These are phyloP conservation scores for Talaromyces stipitatus DNA, from an alignment of 495 filamentous ascomycete genomes.

Conservation along the genomic window DNA sequence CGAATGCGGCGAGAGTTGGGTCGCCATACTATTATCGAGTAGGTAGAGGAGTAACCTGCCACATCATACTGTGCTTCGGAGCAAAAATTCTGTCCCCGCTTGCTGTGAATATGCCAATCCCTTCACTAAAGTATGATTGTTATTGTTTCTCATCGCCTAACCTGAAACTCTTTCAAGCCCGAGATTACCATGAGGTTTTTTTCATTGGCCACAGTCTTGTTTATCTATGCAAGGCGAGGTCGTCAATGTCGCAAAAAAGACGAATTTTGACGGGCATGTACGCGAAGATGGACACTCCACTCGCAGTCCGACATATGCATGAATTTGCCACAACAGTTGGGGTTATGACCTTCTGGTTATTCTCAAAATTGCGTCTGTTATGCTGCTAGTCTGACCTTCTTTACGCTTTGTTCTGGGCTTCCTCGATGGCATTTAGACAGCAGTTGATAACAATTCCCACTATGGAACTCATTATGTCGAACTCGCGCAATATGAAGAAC, in stretches of 20 bases:
- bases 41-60: not conserved
- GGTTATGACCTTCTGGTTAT: not conserved
- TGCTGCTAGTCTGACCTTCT: not conserved
- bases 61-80: constrained; percentile 15
- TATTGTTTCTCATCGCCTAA: not conserved
- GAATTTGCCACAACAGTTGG: not conserved
- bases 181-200: constrained; percentile 3
- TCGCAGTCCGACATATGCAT: not conserved
- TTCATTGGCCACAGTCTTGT: not conserved
- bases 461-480: not conserved
- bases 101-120: constrained; percentile 4
- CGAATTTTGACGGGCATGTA: not conserved
- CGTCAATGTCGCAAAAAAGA: not conserved
- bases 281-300: not conserved
- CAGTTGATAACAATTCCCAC: not conserved
- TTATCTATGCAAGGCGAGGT: constrained; percentile 1
- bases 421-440: not conserved
- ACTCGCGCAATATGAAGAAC: constrained; percentile 14
- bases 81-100: constrained; percentile 3
- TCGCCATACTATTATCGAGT: not conserved
- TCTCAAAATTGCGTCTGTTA: not conserved
- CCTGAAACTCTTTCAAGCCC: not conserved
- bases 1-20: constrained; percentile 18
- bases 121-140: constrained; percentile 6
- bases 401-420: not conserved